phyloP scores from a whole-genome alignment of 2,329 filamentous ascomycete genomes.

The Diaporthe longicolla region DNA sequence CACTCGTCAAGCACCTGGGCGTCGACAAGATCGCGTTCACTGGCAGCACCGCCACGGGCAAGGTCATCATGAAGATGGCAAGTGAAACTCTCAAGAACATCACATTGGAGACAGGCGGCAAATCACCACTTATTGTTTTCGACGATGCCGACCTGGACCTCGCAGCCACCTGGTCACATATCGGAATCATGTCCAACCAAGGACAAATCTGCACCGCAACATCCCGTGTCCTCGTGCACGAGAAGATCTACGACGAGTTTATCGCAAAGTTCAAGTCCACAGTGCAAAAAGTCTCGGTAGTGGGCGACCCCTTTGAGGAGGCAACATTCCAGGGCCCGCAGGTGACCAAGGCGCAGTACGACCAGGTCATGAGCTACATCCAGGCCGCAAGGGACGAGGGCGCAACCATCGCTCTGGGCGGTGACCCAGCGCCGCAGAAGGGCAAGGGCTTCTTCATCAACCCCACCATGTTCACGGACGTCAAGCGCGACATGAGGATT shows the following conservation, averaged over 20 bases:
- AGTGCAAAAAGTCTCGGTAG: constrained; percentile 68
- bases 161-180: constrained; percentile 67
- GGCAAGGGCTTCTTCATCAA: constrained; percentile 55
- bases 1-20: constrained; percentile 73
- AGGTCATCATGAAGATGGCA: constrained; percentile 80
- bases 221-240: constrained; percentile 73
- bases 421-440: constrained; percentile 70
- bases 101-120: constrained; percentile 74
- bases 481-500: constrained; percentile 54
- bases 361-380: constrained; percentile 77
- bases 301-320: constrained; percentile 78
- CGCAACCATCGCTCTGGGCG: constrained; percentile 72
- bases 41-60: constrained; percentile 77
- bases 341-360: constrained; percentile 77
- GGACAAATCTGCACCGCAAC: constrained; percentile 75
- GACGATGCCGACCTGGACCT: constrained; percentile 73
- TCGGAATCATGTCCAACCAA: constrained; percentile 68
- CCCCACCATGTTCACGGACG: constrained; percentile 54
- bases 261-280: constrained; percentile 72
- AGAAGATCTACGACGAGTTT: constrained; percentile 71
- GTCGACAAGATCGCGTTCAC: constrained; percentile 82
- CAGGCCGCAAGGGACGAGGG: constrained; percentile 76
- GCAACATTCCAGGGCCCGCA: constrained; percentile 79
- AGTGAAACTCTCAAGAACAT: constrained; percentile 73
- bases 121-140: constrained; percentile 73